Evolutionary conservation across 2,329 filamentous ascomycete genomes (phyloP), one percentile per base, ranked within the genome.

Genomic region (Fusarium foetens): DNA sequence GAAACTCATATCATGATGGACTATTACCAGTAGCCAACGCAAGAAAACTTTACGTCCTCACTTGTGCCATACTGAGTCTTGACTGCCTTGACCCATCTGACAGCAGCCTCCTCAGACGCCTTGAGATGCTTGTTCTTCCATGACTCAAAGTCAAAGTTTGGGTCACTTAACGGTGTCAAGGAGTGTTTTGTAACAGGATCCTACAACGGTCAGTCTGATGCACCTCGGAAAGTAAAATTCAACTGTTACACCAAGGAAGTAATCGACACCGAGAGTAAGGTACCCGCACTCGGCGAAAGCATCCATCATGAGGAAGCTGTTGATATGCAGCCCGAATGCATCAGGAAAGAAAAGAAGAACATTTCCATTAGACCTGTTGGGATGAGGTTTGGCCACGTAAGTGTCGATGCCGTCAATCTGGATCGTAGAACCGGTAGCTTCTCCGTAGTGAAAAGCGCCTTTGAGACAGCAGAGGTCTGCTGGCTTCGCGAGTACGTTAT

Each of bases 111-210:
- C 3, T 60, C 57, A 23, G 48, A 60, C 3, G 23, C 36, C 3
- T 33, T 31, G 11, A 60, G 36, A 29, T 60, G 57, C 10, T 23
- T 60, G n/a, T 35, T 16, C 9, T 60, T 60, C 57, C 57, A 55
- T 4, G 48, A 13, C 17, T 27, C 57, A 12, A 60, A 55, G 29
- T 60, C 48, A 4, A 60, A 60, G 8, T 55, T 60, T 35, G 57
- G 48, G 1, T 60, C 57, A 4, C 19, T 59, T 6, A 59, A 41
- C 1, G 57, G 57, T 1, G 36, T 35, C 10, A 59, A 7, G 1
- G 57, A 59, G 36, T 59, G 36, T 0, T 59, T 59, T 8, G 46
- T 54, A 0, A 54, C 57, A 6, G 46, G 27, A 17, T 54, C 57
- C 57, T 53, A 14, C 2, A 23, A 3, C 2, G 0, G 19, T 48